phyloP scores from a whole-genome alignment of 371 early-diverging fungal genomes.

The Mycotypha africana region DNA sequence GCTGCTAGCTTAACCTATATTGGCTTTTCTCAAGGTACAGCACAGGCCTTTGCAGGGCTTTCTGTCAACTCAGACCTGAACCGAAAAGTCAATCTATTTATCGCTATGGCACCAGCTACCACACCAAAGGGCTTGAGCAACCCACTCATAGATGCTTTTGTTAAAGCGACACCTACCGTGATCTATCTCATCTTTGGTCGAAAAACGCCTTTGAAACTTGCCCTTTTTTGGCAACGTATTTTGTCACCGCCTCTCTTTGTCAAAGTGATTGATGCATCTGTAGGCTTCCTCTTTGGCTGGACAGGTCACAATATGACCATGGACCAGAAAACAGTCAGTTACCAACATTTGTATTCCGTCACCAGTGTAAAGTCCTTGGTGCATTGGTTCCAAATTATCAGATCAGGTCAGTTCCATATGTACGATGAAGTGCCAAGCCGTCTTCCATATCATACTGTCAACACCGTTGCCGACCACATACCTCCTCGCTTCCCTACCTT shows the following conservation, averaged over 20 bases:
- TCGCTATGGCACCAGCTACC: constrained; percentile 91
- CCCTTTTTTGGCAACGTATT: constrained; percentile 83
- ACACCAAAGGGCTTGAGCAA: constrained; percentile 84
- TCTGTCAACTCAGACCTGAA: constrained; percentile 78
- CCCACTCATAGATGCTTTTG: constrained; percentile 74
- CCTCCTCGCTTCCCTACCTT: constrained; percentile 73
- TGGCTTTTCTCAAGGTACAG: constrained; percentile 95
- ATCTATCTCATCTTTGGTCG: constrained; percentile 92
- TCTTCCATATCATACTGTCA: constrained; percentile 49
- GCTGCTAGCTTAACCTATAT: constrained; percentile 80
- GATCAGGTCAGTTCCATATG: constrained; percentile 86
- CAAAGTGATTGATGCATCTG: constrained; percentile 67
- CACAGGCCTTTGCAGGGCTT: constrained; percentile 88
- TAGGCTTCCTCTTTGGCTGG: constrained; percentile 87
- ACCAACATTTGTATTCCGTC: constrained; percentile 86
- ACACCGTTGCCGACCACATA: constrained; percentile 45
- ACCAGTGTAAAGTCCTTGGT: constrained; percentile 90
- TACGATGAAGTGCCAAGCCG: constrained; percentile 81
- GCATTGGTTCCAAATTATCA: constrained; percentile 95
- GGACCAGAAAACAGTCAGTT: constrained; percentile 76
- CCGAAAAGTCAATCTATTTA: constrained; percentile 77
- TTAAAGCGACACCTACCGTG: constrained; percentile 83
- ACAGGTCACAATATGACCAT: constrained; percentile 61
- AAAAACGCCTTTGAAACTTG: constrained; percentile 70
- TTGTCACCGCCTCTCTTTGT: constrained; percentile 76